Base-by-base conservation (phyloP, 345 rosid genomes). In the Salix caprea region DNA sequence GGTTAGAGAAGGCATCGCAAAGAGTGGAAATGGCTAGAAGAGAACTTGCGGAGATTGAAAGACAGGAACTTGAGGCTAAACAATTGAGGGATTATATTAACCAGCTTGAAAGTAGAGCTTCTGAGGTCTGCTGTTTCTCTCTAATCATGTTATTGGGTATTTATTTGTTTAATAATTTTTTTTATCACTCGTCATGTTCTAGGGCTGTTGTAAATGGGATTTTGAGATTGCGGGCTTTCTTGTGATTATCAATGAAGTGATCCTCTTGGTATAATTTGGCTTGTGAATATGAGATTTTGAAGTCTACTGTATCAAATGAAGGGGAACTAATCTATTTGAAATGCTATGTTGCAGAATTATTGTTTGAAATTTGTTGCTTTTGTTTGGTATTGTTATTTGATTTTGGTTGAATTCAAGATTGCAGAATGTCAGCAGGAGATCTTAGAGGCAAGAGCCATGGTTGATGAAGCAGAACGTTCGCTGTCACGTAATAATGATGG, bases 341-440 rank as follows among this genome's bases (percentile, higher is more conserved):
- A 60, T 11, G 50, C 65, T 19, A 10, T 24, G 23, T 60, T 60
- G 28, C 28, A 24, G 28, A 60, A 60, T n/a, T 60, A 46, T 14
- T 46, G 23, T 60, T 60, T 60, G 65, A 19, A 60, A 19, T 60
- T 11, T 60, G 10, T 7, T 60, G 0, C 14, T 13, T 14, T 4
- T 46, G 18, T 46, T 14, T 46, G 18, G 16, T 46, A 15, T 3
- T 46, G 18, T 46, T 46, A 15, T 26, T 4, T 76, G n/a, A 58
- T 68, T 69, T 78, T 75, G 65, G 54, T 11, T 40, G 8, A 67
- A 72, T 61, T 80, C 44, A 86, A 95, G 99, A 89, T 93, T 80
- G 97, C 87, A 84, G 91, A 89, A 81, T 88, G 89, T 77, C 97
- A 88, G 86, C 80, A 79, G 74, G 97, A 91, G 78, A 91, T 95